phyloP scores from a whole-genome alignment of 345 rosid species.

The Ricinus communis region DNA sequence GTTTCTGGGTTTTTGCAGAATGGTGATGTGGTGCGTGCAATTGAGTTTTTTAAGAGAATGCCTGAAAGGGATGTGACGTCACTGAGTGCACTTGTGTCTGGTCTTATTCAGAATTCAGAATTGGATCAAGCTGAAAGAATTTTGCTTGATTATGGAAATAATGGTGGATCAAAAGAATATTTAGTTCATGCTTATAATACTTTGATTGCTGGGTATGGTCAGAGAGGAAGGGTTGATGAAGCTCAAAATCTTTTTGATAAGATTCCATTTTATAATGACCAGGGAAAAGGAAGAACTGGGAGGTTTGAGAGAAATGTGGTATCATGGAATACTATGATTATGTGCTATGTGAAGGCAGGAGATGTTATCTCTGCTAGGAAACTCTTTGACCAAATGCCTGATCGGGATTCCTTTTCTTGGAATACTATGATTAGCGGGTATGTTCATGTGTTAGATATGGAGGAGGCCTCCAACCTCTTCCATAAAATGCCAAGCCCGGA shows the following conservation, averaged over 20 bases:
- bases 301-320: conserved; percentile 48
- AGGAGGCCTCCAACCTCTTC: conserved; percentile 58
- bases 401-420: conserved; percentile 66
- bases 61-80: conserved; percentile 51
- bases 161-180: conserved; percentile 32
- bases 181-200: conserved; percentile 65
- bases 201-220: conserved; percentile 74
- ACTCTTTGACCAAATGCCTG: conserved; percentile 58
- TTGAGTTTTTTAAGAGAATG: conserved; percentile 52
- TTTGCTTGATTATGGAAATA: conserved; percentile 33
- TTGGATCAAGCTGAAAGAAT: conserved; percentile 56
- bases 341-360: conserved; percentile 62
- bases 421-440: conserved; percentile 78
- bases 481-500: conserved; percentile 53
- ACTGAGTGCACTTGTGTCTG: conserved; percentile 56
- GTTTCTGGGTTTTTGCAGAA: conserved; percentile 59
- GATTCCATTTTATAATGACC: conserved; percentile 34
- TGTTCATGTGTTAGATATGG: conserved; percentile 42
- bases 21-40: conserved; percentile 43
- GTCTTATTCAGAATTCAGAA: conserved; percentile 55
- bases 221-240: conserved; percentile 50
- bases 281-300: conserved; percentile 16
- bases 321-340: conserved; percentile 85
- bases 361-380: conserved; percentile 53
- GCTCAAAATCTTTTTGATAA: conserved; percentile 59